Base-by-base conservation (phyloP, 768 basidiomycete genomes). In the Kwoniella heveanensis region DNA sequence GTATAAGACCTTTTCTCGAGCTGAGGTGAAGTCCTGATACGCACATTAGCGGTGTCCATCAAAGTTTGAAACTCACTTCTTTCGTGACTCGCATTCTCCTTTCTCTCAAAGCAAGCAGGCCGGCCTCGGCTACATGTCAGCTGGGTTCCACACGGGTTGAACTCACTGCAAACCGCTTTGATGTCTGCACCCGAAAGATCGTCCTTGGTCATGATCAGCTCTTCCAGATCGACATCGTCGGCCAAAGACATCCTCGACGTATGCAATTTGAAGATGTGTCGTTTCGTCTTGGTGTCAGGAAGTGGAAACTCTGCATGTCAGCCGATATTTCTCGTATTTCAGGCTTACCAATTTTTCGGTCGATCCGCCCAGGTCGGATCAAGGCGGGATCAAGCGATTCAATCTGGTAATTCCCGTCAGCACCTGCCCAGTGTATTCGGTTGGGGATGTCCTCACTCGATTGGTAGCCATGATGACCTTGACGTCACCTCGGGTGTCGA, bases 401-500 rank as follows among this genome's bases (percentile, higher is more conserved):
- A 72, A 99, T 99, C 82, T 86, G 49, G 9, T 21, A 30, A 12
- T 17, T 25, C 8, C 27, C 50, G 21, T 52, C 37, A 58, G 60
- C 59, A 36, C 32, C 32, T 7, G 39, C 15, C 6, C 7, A 53
- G 4, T 8, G 29, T 22, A 32, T 32, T 32, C 15, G 7, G 8
- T 27, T 10, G 27, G 49, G 5, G 15, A 49, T 2, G 27, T 6
- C 64, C 77, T 54, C 25, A 78, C 78, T 60, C 74, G 88, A 83
- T 99, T 99, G 5, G 96, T 99, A 13, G 96, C 96, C 96, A 98
- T 98, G 80, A 99, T 97, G 70, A 99, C 95, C 82, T 98, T 99
- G 62, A 99, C 94, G 77, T 98, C 96, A n/a, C 95, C 95, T 60
- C 94, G 88, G 5, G 93, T 93, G 78, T 99, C 96, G 80, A 99